Base-by-base conservation (phyloP, 2,329 filamentous ascomycete species). In the Hypoxylon sp. region DNA sequence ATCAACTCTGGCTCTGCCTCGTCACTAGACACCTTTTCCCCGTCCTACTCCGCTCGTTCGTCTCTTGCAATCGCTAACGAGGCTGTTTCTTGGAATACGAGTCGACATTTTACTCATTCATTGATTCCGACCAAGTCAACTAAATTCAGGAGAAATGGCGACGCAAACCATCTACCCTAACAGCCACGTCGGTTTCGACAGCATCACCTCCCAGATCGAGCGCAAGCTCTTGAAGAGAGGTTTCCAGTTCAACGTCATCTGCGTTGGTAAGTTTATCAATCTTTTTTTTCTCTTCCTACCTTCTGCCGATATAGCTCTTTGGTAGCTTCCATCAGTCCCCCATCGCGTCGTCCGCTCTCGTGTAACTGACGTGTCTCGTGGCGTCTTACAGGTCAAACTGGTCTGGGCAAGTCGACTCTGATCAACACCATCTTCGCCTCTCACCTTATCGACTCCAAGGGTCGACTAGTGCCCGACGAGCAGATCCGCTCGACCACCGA, bases 341-440 rank as follows among this genome's bases (percentile, higher is more conserved):
- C 21, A 48, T 52, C 49, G 49, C 38, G 37, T 11, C 26, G 61
- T 40, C 49, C 40, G 35, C 17, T 35, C 31, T 13, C 15, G 15
- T 56, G 54, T 60, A 58, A 67, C 71, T 75, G 64, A 76, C 71
- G 65, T 70, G 65, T 69, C 57, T 69, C 62, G 63, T 68, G 62
- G 64, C 56, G 60, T 62, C 55, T 50, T 67, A 63, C 74, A 98
- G 95, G 95, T 74, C 95, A 99, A 83, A 99, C 95, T 63, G 95
- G 95, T 77, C 88, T 99, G 71, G 95, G 95, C 80, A 99, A 99
- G 83, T 98, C 94, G 55, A 99, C 95, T 63, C 82, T 99, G 75
- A 97, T 99, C 86, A 99, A 99, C 86, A 99, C 95, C 79, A 97
- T 99, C 83, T 99, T 99, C 81, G 95, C 95, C 69, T 98, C 95